Evolutionary conservation across 768 basidiomycete species (phyloP), one percentile per base, ranked within the genome.

Genomic region (Brasilioporus rufonigricans): DNA sequence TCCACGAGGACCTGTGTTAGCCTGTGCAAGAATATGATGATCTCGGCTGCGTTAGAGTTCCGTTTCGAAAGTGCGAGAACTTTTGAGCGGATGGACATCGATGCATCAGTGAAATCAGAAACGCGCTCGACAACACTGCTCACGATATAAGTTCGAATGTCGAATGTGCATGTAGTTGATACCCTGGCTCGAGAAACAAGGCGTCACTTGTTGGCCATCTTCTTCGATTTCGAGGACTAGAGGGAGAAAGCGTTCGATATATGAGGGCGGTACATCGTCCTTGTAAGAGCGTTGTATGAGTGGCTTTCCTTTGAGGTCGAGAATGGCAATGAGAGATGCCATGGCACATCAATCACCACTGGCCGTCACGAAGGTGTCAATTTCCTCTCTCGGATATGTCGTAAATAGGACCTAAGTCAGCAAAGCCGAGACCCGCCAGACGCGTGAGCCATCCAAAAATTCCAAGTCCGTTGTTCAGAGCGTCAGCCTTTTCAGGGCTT

Each of bases 91-190:
- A 48, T 27, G 7, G 19, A 44, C 14, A 50, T 32, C 40, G 5
- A 26, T 19, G 10, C 16, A 40, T 58, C 35, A 49, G 38, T 9
- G 29, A 47, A 26, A 13, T 5, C 29, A 7, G 4, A 48, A 14
- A 21, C 1, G 11, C 9, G 9, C 16, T 16, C 8, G 4, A 14
- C 21, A 21, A 53, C 32, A 80, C 2, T 5, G 14, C 92, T 64
- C 66, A 97, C 96, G 79, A 70, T 99, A 99, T 7, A 99, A 79
- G 74, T 99, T 99, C 44, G 93, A 96, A 71, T 98, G 96, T 27
- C 96, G 82, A 67, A 99, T 98, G 71, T 99, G 94, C 87, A 98
- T 90, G 75, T 95, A 99, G 73, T 98, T 98, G 75, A 98, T 77
- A 14, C 96, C 96, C 65, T 94, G 90, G 60, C 83, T 87, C 4